phyloP scores from a whole-genome alignment of 2,329 filamentous ascomycete genomes.

The Neoscytalidium dimidiatum region DNA sequence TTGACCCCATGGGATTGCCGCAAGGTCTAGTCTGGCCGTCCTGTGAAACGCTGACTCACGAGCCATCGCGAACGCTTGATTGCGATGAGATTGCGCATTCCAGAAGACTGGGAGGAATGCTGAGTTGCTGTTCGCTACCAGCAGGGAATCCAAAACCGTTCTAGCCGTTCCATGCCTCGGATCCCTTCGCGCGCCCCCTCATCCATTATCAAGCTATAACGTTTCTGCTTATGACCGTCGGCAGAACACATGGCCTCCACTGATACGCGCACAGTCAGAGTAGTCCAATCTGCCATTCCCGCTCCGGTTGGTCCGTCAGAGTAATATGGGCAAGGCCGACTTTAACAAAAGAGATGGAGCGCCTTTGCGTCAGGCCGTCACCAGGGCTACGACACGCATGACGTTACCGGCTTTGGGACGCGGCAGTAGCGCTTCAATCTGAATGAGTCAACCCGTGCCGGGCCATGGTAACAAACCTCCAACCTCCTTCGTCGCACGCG shows the following conservation, averaged over 20 bases:
- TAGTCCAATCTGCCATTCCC: background rate
- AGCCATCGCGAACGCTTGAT: constrained; percentile 1
- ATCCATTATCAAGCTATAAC: background rate
- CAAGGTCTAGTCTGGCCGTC: background rate
- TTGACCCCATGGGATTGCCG: background rate
- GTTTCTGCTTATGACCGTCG: background rate
- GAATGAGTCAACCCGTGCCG: background rate
- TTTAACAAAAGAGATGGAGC: background rate
- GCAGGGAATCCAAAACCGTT: background rate
- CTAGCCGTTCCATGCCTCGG: background rate
- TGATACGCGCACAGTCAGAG: constrained; percentile 8
- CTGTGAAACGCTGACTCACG: constrained; percentile 1
- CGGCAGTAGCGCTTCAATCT: background rate
- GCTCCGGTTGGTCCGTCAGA: background rate
- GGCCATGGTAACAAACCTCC: background rate
- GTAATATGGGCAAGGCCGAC: background rate
- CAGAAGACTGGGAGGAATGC: constrained; percentile 4
- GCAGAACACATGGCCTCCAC: constrained; percentile 1
- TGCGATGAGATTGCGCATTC: constrained; percentile 13
- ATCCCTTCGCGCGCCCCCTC: background rate
- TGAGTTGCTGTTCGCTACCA: background rate
- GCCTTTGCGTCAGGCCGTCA: background rate
- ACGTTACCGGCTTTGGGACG: background rate
- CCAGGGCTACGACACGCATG: background rate
- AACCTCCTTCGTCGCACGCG: background rate